Conservation (phyloP, 345 rosid species). For the Brassica rapa region DNA sequence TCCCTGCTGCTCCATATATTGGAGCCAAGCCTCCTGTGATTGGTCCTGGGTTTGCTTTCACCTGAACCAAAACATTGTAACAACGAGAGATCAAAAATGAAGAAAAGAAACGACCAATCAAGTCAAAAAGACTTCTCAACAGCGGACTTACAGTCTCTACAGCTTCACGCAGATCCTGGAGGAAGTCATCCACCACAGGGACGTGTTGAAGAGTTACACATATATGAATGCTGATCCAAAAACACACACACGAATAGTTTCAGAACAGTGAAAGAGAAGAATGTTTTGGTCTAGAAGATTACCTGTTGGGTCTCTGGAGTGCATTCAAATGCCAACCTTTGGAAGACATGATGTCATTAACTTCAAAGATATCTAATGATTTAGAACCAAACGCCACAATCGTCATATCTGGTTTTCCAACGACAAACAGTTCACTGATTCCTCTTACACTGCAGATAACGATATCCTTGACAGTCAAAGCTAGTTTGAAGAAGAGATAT, state of each 20-base stretch:
- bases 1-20: not conserved
- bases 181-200: not conserved
- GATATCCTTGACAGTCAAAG: not conserved
- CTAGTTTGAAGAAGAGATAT: not conserved
- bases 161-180: not conserved
- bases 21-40: not conserved
- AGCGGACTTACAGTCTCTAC: not conserved
- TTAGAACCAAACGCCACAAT: not conserved
- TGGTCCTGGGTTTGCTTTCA: not conserved
- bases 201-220: not conserved
- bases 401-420: not conserved
- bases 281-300: not conserved
- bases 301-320: not conserved
- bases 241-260: not conserved
- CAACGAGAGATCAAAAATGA: not conserved
- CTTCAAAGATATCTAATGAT: not conserved
- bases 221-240: not conserved
- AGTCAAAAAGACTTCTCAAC: not conserved
- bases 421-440: not conserved
- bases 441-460: not conserved
- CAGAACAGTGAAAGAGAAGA: not conserved
- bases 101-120: not conserved
- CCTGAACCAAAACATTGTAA: not conserved
- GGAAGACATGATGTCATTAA: not conserved
- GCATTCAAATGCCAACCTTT: not conserved